These are phyloP conservation scores for Saccharomycopsis selenospora DNA, from an alignment of 805 yeast genomes.

Conservation along the genomic window DNA sequence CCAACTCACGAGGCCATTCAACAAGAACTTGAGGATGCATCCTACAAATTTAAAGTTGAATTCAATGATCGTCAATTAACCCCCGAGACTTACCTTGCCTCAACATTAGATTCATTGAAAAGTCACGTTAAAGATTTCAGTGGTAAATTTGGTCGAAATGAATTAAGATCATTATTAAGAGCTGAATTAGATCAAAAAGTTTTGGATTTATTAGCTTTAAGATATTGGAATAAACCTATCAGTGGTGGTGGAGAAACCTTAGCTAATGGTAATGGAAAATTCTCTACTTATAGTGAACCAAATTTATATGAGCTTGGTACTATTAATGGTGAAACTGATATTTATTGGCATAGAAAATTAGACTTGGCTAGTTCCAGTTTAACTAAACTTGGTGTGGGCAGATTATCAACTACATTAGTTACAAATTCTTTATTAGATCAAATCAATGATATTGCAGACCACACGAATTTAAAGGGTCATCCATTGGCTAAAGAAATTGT, in stretches of 20 bases:
- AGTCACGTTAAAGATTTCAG: constrained; percentile 81
- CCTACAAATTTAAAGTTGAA: constrained; percentile 91
- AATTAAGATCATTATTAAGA: constrained; percentile 69
- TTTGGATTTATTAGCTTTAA: constrained; percentile 75
- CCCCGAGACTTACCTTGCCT: constrained; percentile 89
- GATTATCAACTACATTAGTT: constrained; percentile 75
- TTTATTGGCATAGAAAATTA: constrained; percentile 81
- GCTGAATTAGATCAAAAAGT: constrained; percentile 85
- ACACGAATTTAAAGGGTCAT: constrained; percentile 73
- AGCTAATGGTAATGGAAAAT: too few species aligned
- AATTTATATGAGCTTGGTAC: constrained; percentile 48
- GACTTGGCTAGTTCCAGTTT: constrained; percentile 77
- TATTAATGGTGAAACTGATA: constrained; percentile 50
- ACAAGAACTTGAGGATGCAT: constrained; percentile 87
- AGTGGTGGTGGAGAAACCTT: constrained; percentile 6
- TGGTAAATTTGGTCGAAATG: constrained; percentile 73
- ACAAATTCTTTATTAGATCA: constrained; percentile 76
- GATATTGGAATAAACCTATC: constrained; percentile 81
- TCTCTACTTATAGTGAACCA: constrained; percentile 34
- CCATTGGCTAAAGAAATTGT: constrained; percentile 81
- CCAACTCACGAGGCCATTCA: constrained; percentile 84
- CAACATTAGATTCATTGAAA: constrained; percentile 81
- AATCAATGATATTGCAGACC: constrained; percentile 62
- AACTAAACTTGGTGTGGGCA: constrained; percentile 90
- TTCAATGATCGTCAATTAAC: constrained; percentile 92